Evolutionary conservation across 2,329 filamentous ascomycete genomes (phyloP).

Genomic region (Xenosphaeropsis pyriputrescens): DNA sequence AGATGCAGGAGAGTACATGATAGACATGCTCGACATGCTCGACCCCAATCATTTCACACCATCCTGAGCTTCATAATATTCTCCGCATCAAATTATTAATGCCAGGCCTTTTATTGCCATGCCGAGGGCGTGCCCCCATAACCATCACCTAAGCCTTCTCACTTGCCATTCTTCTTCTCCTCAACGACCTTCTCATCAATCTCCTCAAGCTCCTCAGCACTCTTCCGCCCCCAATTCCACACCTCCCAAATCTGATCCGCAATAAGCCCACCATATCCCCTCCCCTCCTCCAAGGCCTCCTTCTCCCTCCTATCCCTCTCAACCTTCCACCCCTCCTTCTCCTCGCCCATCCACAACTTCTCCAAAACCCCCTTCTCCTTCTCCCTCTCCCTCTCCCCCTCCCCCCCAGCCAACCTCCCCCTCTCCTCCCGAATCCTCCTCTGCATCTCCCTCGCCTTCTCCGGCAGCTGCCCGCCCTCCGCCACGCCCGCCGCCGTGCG

Average conservation of each 20-base stretch:
- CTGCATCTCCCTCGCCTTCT: slow-evolving; percentile 10
- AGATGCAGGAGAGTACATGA: too few species aligned
- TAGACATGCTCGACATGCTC: too few species aligned
- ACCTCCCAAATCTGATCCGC: slow-evolving; percentile 30
- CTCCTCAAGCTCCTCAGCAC: slow-evolving; percentile 12
- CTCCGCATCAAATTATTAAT: too few species aligned
- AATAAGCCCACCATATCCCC: slow-evolving; percentile 25
- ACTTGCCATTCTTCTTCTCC: slow-evolving; percentile 4
- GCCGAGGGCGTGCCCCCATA: too few species aligned
- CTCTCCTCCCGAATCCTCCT: slow-evolving; percentile 9
- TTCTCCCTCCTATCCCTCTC: slow-evolving; percentile 17
- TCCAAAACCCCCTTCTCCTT: slow-evolving; percentile 20
- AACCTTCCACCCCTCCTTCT: slow-evolving; percentile 22
- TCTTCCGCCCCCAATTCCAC: slow-evolving; percentile 25
- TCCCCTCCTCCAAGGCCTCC: slow-evolving; percentile 19
- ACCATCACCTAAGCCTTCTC: too few species aligned
- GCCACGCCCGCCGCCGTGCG: not conserved
- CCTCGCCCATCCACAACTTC: slow-evolving; percentile 43
- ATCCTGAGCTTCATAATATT: too few species aligned
- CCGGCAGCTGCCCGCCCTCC: slow-evolving; percentile 6
- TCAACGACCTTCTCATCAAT: slow-evolving; percentile 9
- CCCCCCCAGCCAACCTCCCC: slow-evolving; percentile 2
- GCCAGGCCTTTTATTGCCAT: too few species aligned
- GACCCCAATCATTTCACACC: too few species aligned
- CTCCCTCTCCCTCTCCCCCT: slow-evolving; percentile 5